These are phyloP conservation scores for Fusarium compactum DNA, from an alignment of 2,329 filamentous ascomycete species.

Conservation along the genomic window DNA sequence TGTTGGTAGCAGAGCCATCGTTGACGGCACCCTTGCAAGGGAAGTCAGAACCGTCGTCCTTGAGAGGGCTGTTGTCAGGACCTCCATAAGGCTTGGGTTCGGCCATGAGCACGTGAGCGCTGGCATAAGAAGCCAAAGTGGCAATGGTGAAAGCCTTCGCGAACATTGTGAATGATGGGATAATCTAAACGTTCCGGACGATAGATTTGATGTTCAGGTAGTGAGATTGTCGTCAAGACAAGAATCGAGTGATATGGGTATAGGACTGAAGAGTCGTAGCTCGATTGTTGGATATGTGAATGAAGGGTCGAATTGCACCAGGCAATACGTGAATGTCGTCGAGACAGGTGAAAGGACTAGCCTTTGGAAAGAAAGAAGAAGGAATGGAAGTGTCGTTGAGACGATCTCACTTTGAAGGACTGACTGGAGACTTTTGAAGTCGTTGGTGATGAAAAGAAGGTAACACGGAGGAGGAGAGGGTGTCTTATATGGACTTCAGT, in stretches of 20 bases:
- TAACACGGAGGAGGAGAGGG: slow-evolving; percentile 22
- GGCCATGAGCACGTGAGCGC: slow-evolving; percentile 82
- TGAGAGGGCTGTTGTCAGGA: slow-evolving; percentile 73
- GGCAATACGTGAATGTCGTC: slow-evolving; percentile 44
- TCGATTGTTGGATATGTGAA: slow-evolving; percentile 35
- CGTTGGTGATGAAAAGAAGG: slow-evolving; percentile 38
- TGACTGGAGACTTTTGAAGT: slow-evolving; percentile 46
- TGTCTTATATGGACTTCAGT: slow-evolving; percentile 44
- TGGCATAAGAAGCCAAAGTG: slow-evolving; percentile 70
- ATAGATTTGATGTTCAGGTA: slow-evolving; percentile 37
- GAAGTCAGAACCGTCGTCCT: slow-evolving; percentile 72
- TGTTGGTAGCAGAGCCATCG: slow-evolving; percentile 63
- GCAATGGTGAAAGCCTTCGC: slow-evolving; percentile 61
- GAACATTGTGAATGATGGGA: slow-evolving; percentile 60
- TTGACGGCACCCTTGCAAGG: slow-evolving; percentile 78
- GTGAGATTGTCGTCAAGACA: slow-evolving; percentile 48
- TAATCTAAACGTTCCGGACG: slow-evolving; percentile 51
- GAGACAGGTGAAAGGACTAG: slow-evolving; percentile 46
- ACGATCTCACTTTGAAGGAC: slow-evolving; percentile 49
- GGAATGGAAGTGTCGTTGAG: slow-evolving; percentile 47
- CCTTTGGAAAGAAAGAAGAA: slow-evolving; percentile 45
- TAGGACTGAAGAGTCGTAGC: slow-evolving; percentile 38
- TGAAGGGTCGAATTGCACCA: slow-evolving; percentile 47
- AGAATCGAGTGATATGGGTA: slow-evolving; percentile 43
- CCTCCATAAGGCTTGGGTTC: slow-evolving; percentile 72